Evolutionary conservation across 176 grass and related monocot genomes (phyloP).

Genomic region (Oryza australiensis): DNA sequence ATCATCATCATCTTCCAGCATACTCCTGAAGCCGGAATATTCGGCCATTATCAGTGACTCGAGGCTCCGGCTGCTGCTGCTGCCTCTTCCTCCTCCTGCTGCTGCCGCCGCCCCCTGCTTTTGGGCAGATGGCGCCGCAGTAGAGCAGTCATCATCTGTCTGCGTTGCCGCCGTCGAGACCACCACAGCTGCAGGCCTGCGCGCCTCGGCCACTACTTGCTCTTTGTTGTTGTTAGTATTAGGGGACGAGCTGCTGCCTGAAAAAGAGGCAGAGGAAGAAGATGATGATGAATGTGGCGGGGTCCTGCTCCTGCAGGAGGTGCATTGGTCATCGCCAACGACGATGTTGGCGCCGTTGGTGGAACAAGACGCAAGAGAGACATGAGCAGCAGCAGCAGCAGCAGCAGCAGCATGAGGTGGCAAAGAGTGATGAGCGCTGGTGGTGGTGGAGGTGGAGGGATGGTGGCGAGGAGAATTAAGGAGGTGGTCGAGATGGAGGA

Average conservation of each 20-base stretch:
- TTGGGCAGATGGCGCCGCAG: not conserved
- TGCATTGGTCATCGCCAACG: not conserved
- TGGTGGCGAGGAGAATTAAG: not conserved
- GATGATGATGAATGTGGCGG: not conserved
- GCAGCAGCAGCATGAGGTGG: no score
- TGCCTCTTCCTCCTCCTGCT: not conserved
- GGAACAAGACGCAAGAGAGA: no score
- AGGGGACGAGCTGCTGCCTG: not conserved
- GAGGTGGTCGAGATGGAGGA: constrained; percentile 38
- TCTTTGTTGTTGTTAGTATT: not conserved
- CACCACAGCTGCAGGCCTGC: not conserved
- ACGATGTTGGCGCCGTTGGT: not conserved
- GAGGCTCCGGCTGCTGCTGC: constrained; percentile 54
- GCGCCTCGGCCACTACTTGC: no score
- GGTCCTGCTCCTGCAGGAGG: not conserved
- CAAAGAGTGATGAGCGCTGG: no score
- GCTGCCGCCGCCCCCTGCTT: not conserved
- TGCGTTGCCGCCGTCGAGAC: not conserved
- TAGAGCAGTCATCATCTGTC: not conserved
- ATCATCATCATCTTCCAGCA: constrained; percentile 44
- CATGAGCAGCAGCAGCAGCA: no score
- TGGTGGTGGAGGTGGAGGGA: not conserved
- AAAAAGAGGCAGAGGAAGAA: not conserved
- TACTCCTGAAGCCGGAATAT: constrained; percentile 45
- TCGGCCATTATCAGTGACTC: constrained; percentile 75